A percentile compares a stretch with the other conserved stretches of the same genome.
phyloP scores from a whole-genome alignment of 129 eudicot species.

The Flaveria robusta region DNA sequence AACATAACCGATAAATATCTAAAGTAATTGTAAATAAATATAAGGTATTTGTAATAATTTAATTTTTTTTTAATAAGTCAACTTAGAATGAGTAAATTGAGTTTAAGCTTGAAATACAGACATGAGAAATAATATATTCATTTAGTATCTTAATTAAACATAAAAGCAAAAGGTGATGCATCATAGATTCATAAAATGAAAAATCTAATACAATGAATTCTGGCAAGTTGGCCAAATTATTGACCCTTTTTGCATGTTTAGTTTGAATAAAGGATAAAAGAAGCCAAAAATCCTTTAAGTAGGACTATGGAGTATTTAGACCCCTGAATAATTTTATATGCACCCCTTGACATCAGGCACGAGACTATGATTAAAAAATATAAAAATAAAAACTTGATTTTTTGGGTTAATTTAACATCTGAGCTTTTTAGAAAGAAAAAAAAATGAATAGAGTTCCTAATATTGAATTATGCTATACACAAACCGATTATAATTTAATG shows the following conservation, averaged over 20 bases:
- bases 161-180: neutral
- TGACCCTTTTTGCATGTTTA: neutral
- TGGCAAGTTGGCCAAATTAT: neutral
- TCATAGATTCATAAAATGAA: neutral
- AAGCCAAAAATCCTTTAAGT: neutral
- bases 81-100: too few species aligned
- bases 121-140: neutral
- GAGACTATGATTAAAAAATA: too few species aligned
- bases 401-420: too few species aligned
- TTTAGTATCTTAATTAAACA: neutral
- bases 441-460: too few species aligned
- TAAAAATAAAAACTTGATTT: too few species aligned
- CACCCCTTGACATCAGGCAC: neutral
- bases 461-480: too few species aligned
- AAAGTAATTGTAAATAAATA: too few species aligned
- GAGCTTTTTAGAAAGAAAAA: too few species aligned
- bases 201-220: neutral
- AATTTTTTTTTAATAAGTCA: too few species aligned
- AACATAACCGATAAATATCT: too few species aligned
- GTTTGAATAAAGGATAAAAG: slow-evolving; percentile 2
- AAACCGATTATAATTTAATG: too few species aligned
- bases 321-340: neutral
- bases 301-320: neutral
- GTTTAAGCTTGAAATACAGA: too few species aligned
- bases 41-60: neutral